Percentiles rank a stretch among this genome's conserved stretches.
Conservation (phyloP, 1,284 basidiomycete genomes). For the Pholiota adiposa region DNA sequence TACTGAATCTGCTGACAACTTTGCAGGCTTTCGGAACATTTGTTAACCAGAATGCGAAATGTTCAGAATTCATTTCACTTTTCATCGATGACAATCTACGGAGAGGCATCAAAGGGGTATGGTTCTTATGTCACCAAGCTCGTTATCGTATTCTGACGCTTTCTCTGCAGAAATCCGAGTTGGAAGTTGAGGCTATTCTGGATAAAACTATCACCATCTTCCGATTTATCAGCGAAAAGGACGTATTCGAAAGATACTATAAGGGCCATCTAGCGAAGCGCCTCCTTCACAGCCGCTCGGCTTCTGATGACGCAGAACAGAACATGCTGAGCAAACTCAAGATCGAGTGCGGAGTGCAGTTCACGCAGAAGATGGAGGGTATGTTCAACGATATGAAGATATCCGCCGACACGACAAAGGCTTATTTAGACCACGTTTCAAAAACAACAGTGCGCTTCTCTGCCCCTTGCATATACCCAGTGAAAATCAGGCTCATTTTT, state of each 20-base stretch:
- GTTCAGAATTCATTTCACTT: constrained; percentile 94
- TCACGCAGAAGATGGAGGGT: constrained; percentile 97
- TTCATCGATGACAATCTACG: constrained; percentile 98
- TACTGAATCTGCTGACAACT: constrained; percentile 6
- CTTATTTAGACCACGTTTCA: constrained; percentile 68
- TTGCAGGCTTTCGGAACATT: constrained; percentile 89
- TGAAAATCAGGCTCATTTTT: neutral
- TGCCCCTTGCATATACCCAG: neutral
- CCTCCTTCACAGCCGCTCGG: constrained; percentile 83
- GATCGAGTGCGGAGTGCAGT: constrained; percentile 95
- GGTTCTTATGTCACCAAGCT: constrained; percentile 32
- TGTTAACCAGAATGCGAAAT: constrained; percentile 87
- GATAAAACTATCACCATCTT: constrained; percentile 97
- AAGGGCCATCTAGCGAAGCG: constrained; percentile 96
- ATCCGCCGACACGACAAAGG: constrained; percentile 82
- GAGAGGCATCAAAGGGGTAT: constrained; percentile 92
- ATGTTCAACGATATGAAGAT: constrained; percentile 99
- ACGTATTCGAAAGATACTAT: constrained; percentile 98
- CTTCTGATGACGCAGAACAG: constrained; percentile 97
- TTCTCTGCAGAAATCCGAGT: constrained; percentile 85
- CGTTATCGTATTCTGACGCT: neutral
- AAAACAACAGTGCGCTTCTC: constrained; percentile 53
- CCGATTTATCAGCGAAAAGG: constrained; percentile 94
- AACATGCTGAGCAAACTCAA: constrained; percentile 99
- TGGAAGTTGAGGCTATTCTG: constrained; percentile 86